Base-by-base conservation (phyloP, 176 grass and related monocot genomes). In the Triticum turgidum region DNA sequence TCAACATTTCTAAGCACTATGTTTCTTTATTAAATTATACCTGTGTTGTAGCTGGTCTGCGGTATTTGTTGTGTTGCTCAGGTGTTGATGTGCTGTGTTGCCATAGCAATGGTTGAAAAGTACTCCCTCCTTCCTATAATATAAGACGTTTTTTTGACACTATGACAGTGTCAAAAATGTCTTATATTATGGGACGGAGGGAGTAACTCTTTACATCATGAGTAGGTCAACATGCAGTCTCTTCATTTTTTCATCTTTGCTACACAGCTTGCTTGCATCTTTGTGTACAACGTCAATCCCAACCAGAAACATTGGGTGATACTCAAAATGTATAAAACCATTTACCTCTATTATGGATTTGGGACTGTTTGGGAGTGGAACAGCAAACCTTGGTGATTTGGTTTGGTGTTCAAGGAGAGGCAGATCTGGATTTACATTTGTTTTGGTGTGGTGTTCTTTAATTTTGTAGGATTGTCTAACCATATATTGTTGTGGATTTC, bases 81-180 rank as follows among this genome's bases (percentile, higher is more conserved):
- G 96, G 88, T 98, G 84, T 85, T 98, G 71, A 98, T 98, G 86
- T 82, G 90, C 54, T 92, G 86, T 90, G 90, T 95, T 69, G 91
- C 93, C 27, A 37, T 98, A 38, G 88, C 91, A 77, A 94, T 95
- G 93, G 93, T 94, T 37, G 82, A 89, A 89, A 95, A 84, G 61
- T 49, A 49, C 12, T 49, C 44, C 44, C 44, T 47, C 45, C 45
- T 49, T 49, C 1, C 45, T 4, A 49, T 49, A 49, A 49, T 49
- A 49, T 49, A 49, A 49, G 45, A 49, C 45, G 12, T 49, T 49
- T 45, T 45, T 49, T 49, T 13, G 45, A 49, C 45, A 49, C 4
- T 49, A 32, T 32, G 32, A 32, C 32, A 30, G 29, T 32, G 32
- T 32, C 2, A 32, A 32, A 32, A 32, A 32, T 32, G 32, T 32